Conservation (phyloP, 2,329 filamentous ascomycete genomes). For the Aphanocladium album region DNA sequence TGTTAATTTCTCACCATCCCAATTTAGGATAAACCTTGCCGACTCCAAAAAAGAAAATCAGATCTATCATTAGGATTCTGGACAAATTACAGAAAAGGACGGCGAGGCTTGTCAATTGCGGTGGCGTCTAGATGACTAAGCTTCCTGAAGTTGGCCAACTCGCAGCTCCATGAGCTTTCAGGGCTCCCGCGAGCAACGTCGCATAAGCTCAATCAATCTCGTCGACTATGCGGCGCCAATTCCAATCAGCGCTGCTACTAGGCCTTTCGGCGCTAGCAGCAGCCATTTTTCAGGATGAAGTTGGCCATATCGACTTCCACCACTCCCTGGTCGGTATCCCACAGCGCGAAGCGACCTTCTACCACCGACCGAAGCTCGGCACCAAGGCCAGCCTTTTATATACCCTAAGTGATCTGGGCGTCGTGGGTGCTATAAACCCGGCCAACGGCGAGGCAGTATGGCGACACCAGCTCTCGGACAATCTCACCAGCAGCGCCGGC, state of each 20-base stretch:
- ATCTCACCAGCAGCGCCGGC: slow-evolving; percentile 41
- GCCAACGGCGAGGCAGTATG: slow-evolving; percentile 79
- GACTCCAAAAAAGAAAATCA: too few species aligned
- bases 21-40: too few species aligned
- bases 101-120: too few species aligned
- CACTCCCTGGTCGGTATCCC: slow-evolving; percentile 82
- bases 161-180: background rate
- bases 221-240: slow-evolving; percentile 31
- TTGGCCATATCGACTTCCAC: slow-evolving; percentile 84
- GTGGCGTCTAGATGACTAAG: slow-evolving; percentile 11
- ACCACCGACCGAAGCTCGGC: slow-evolving; percentile 76
- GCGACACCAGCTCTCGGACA: slow-evolving; percentile 68
- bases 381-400: slow-evolving; percentile 89
- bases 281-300: slow-evolving; percentile 85
- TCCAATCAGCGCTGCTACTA: slow-evolving; percentile 33
- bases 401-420: slow-evolving; percentile 76
- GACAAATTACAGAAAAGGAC: too few species aligned
- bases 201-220: background rate
- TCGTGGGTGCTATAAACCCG: slow-evolving; percentile 85
- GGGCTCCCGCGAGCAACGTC: slow-evolving; percentile 2
- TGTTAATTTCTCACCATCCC: too few species aligned
- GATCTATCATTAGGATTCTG: too few species aligned
- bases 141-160: background rate
- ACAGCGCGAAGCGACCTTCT: slow-evolving; percentile 81
- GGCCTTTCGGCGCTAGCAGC: slow-evolving; percentile 37